Evolutionary conservation across 2,329 filamentous ascomycete genomes (phyloP), one percentile per base, ranked within the genome.

Genomic region (Penicillium sp.): DNA sequence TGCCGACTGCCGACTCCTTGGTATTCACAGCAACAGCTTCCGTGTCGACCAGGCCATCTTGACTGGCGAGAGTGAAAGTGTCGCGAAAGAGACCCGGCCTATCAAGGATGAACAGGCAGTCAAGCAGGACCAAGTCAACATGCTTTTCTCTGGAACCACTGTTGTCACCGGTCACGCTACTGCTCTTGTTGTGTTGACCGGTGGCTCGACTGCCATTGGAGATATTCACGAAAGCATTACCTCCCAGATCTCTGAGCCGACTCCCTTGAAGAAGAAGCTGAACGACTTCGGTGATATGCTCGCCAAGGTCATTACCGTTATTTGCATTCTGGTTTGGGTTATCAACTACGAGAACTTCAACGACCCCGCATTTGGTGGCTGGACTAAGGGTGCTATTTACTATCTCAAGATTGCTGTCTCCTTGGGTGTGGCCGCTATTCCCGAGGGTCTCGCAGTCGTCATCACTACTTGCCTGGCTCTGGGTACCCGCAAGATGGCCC

Each of bases 381-480:
- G 91, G 87, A 84, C 90, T 60, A 99, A 97, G 80, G 94, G 94
- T 56, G 94, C 94, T 56, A 97, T 99, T 69, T 99, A 99, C 82
- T 99, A 99, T 76, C 85, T 99, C 67, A 99, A 99, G 82, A 99
- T 99, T 70, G 94, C 94, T 39, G 95, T 99, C 39, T 99, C 94
- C 46, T 88, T 99, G 35, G 95, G 94, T 75, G 94, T 99, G 39
- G 94, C 94, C 43, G 94, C 95, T 62, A 99, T 99, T 69, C 94
- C 94, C 0, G 94, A 99, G 78, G 94, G 95, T 74, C 83, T 99
- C 42, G 94, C 94, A 30, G 94, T 97, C 49, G 95, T 99, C 62
- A 99, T 99, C 64, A 99, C 94, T n/a, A 97, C 94, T 29, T 99
- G 94, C 74, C 80, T 99, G 57, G 94, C 94, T 60, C 83, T 99